Evolutionary conservation across 106 monocot species (phyloP).

Genomic region (Dendrobium chrysotoxum): DNA sequence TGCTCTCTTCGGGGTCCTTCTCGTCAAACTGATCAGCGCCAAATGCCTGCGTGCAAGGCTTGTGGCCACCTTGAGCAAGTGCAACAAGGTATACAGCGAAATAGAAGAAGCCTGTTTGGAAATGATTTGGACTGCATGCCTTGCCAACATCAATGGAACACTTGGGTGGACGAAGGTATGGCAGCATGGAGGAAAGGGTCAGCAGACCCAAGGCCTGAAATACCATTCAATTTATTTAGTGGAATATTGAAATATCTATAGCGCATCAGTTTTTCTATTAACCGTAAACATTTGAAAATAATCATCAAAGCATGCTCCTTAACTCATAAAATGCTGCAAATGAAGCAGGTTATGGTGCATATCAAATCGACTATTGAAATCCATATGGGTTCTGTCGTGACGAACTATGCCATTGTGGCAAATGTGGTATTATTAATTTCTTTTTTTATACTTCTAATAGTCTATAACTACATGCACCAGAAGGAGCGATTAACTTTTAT

Average conservation of each 20-base stretch:
- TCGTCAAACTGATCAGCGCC: slow-evolving; percentile 87
- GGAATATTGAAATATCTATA: neutral
- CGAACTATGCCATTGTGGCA: too few relatives aligned
- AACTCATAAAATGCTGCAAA: neutral
- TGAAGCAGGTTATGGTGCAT: neutral
- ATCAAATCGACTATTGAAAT: neutral
- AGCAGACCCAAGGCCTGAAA: slow-evolving; percentile 54
- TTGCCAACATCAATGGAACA: neutral
- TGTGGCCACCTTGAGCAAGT: slow-evolving; percentile 69
- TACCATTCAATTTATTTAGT: neutral
- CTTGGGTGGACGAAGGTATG: slow-evolving; percentile 14
- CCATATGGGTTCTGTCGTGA: neutral
- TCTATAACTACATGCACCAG: too few relatives aligned
- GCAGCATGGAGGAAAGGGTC: slow-evolving; percentile 35
- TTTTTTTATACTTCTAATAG: too few relatives aligned
- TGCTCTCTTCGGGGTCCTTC: slow-evolving; percentile 39
- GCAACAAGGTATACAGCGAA: slow-evolving; percentile 59
- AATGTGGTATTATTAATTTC: too few relatives aligned
- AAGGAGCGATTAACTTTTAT: too few relatives aligned
- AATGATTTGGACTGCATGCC: slow-evolving; percentile 16
- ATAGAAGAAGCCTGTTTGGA: slow-evolving; percentile 47
- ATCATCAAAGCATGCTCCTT: neutral
- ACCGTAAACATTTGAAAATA: too few relatives aligned
- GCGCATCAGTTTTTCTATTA: neutral
- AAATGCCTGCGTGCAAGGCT: slow-evolving; percentile 76